Conservation (phyloP, 2,329 filamentous ascomycete genomes). For the Hymenoscyphus fructigenus region DNA sequence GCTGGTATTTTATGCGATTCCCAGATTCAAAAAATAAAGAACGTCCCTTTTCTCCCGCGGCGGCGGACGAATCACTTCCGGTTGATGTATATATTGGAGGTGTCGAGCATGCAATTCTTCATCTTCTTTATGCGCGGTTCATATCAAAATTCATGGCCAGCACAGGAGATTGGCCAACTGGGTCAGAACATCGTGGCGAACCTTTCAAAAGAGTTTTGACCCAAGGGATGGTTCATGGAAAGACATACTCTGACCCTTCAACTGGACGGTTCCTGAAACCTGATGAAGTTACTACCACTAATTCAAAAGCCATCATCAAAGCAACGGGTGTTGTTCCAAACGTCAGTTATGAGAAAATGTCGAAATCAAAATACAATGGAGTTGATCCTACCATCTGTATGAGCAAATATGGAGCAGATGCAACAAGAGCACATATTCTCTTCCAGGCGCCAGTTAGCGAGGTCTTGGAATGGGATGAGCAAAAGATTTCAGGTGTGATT, state of each 20-base stretch:
- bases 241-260: constrained; percentile 72
- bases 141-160: constrained; percentile 81
- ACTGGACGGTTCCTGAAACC: constrained; percentile 77
- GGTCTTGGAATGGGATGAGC: constrained; percentile 83
- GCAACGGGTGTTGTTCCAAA: constrained; percentile 58
- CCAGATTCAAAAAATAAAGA: constrained; percentile 66
- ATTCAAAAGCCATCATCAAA: constrained; percentile 59
- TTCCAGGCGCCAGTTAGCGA: constrained; percentile 86
- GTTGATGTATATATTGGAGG: constrained; percentile 90
- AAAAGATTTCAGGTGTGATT: constrained; percentile 76
- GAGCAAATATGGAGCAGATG: constrained; percentile 74
- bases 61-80: constrained; percentile 59
- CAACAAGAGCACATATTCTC: constrained; percentile 80
- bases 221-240: constrained; percentile 92
- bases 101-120: constrained; percentile 86
- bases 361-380: constrained; percentile 90
- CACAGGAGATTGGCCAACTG: constrained; percentile 48
- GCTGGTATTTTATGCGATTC: constrained; percentile 89
- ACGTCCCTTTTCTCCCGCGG: constrained; percentile 60
- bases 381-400: constrained; percentile 78
- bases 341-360: constrained; percentile 86
- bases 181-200: constrained; percentile 53
- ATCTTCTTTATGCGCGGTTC: constrained; percentile 85
- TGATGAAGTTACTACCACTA: constrained; percentile 66
- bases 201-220: constrained; percentile 82